Base-by-base conservation (phyloP, 208 protist species). In the Balamuthia mandrillaris region DNA sequence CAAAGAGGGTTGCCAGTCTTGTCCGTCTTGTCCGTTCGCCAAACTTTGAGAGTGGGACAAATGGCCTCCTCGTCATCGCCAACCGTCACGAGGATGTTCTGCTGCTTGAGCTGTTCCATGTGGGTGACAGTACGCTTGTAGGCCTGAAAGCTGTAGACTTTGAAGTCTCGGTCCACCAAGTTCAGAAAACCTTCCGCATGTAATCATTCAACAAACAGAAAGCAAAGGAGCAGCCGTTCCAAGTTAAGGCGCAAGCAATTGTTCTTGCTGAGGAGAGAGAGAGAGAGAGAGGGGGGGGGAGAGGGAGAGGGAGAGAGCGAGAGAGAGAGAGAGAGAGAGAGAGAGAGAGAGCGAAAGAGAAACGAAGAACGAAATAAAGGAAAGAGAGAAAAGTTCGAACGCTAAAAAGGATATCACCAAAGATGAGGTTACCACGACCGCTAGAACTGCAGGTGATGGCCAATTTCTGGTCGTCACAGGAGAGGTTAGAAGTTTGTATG, bases 371-470 rank as follows among this genome's bases (percentile, higher is more conserved):
- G 37, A 18, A 39, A 74, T 10, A 14, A 16, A 27, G 9, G 49
- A 27, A 51, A 33, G 66, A 42, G 35, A 24, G 24, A 31, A 74
- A 31, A 12, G 33, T 31, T n/a, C 7, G 39, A 2, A n/a, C n/a
- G n/a, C n/a, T n/a, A n/a, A 56, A 81, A 82, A 52, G 47, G 70
- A 81, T 72, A 89, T 94, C 94, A 37, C 95, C 95, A 51, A 96
- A 90, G 49, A 96, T 93, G 33, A 97, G 66, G 21, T 90, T 81
- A 60, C 94, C 92, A n/a, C 92, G 86, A 14, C 93, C 94, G 86
- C 94, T 93, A 45, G 93, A 94, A 70, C 86, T 90, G 74, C 90
- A 92, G 51, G 91, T 93, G 18, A 95, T 92, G 41, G 93, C 87
- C 78, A 96, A 78, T 84, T 88, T 88, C 79, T 92, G 68, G 31